These are phyloP conservation scores for Flaveria floridana DNA, from an alignment of 140 eudicot genomes.

Conservation along the genomic window DNA sequence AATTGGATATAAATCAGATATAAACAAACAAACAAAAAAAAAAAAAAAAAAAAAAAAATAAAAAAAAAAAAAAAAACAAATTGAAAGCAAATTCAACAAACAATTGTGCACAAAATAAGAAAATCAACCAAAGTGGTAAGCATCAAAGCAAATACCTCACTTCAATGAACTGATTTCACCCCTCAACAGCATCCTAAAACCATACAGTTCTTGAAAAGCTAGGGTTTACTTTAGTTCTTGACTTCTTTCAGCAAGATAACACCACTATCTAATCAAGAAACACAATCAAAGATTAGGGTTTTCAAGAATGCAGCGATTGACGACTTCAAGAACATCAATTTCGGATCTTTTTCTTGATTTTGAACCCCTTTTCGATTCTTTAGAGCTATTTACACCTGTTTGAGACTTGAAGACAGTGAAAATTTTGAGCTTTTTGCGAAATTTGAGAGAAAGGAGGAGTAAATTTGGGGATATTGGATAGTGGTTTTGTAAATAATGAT, in stretches of 20 bases:
- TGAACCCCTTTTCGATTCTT: constrained; percentile 25
- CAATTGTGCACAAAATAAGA: neutral
- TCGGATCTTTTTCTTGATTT: neutral
- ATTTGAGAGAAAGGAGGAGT: constrained; percentile 29
- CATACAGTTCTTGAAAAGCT: constrained; percentile 30
- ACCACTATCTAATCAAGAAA: constrained; percentile 4
- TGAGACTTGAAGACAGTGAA: constrained; percentile 40
- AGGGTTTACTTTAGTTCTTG: constrained; percentile 26
- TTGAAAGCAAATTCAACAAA: constrained; percentile 9
- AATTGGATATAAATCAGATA: neutral
- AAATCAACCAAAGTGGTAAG: neutral
- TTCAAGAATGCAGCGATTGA: constrained; percentile 31
- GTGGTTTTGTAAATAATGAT: constrained; percentile 47
- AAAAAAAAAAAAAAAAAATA: neutral
- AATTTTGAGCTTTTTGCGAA: constrained; percentile 20
- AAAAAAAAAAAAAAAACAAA: too few relatives aligned
- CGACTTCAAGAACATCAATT: constrained; percentile 24
- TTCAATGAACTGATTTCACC: constrained; percentile 38
- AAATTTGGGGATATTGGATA: constrained; percentile 36
- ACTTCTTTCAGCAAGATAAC: constrained; percentile 21
- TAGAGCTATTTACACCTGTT: constrained; percentile 41
- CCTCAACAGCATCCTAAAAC: constrained; percentile 30
- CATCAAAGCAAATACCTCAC: constrained; percentile 34
- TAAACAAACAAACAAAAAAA: neutral
- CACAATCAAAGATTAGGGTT: constrained; percentile 34